phyloP scores from a whole-genome alignment of 108 stramenopile genomes.

The Hondaea fermentalgiana region DNA sequence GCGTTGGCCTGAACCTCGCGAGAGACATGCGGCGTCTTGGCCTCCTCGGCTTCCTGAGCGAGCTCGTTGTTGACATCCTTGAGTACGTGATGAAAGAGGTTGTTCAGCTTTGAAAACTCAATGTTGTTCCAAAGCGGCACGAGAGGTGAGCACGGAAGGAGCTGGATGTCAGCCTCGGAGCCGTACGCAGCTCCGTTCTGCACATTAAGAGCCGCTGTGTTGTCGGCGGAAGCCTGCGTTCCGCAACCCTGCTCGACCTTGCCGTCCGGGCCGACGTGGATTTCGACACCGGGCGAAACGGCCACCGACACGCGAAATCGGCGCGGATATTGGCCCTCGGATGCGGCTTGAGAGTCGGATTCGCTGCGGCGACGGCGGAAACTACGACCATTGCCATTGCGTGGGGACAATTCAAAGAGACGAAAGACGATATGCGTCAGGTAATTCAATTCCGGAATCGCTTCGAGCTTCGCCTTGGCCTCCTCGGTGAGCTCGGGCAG shows the following conservation, averaged over 20 bases:
- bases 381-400: neutral
- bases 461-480: slow-evolving; percentile 39
- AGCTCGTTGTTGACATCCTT: neutral
- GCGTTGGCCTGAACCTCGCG: neutral
- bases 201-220: neutral
- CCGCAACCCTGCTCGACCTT: neutral
- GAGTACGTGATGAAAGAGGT: neutral
- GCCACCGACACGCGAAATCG: slow-evolving; percentile 3
- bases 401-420: slow-evolving; percentile 64
- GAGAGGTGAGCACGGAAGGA: neutral
- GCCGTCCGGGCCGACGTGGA: neutral
- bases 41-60: neutral
- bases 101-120: neutral
- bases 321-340: neutral
- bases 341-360: neutral
- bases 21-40: neutral
- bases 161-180: neutral
- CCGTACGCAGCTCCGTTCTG: neutral
- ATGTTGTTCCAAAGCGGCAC: slow-evolving; percentile 3
- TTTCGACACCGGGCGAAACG: neutral
- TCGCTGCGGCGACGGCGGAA: neutral
- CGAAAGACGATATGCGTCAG: slow-evolving; percentile 88
- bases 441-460: slow-evolving; percentile 84
- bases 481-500: slow-evolving; percentile 31
- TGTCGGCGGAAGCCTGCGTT: neutral